These are phyloP conservation scores for Mucor velutinosus DNA, from an alignment of 371 early-diverging fungal species.

Conservation along the genomic window DNA sequence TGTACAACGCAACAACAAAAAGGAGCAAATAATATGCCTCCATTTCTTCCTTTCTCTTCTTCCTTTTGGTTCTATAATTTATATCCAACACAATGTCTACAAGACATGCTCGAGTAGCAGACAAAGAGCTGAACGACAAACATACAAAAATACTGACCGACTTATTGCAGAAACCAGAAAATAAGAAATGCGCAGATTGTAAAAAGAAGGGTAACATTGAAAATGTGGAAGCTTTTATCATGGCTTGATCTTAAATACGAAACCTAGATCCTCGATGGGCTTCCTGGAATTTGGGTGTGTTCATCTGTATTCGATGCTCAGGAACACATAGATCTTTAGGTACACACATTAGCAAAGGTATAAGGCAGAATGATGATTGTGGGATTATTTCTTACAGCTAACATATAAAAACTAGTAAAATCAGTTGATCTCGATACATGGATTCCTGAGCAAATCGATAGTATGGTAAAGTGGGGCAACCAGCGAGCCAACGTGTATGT, in stretches of 20 bases:
- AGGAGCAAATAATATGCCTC: too few species aligned
- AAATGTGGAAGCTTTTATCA: not conserved
- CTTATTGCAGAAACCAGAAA: slow-evolving; percentile 61
- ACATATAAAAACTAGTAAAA: slow-evolving; percentile 57
- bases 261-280: slow-evolving; percentile 77
- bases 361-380: not conserved
- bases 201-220: slow-evolving; percentile 59
- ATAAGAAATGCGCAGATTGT: slow-evolving; percentile 76
- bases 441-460: slow-evolving; percentile 77
- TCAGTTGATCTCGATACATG: slow-evolving; percentile 80
- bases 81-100: slow-evolving; percentile 58
- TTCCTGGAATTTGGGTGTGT: slow-evolving; percentile 79
- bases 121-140: slow-evolving; percentile 67
- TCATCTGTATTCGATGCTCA: slow-evolving; percentile 80
- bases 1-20: too few species aligned
- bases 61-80: not conserved
- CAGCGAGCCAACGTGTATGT: slow-evolving; percentile 59
- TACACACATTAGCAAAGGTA: slow-evolving; percentile 80
- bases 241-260: not conserved
- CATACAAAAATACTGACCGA: slow-evolving; percentile 66
- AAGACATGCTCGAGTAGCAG: slow-evolving; percentile 62
- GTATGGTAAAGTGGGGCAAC: slow-evolving; percentile 79
- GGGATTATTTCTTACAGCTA: not conserved
- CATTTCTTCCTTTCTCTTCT: not conserved
- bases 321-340: slow-evolving; percentile 80